Base-by-base conservation (phyloP, 129 eudicot genomes). In the Mikania micrantha region DNA sequence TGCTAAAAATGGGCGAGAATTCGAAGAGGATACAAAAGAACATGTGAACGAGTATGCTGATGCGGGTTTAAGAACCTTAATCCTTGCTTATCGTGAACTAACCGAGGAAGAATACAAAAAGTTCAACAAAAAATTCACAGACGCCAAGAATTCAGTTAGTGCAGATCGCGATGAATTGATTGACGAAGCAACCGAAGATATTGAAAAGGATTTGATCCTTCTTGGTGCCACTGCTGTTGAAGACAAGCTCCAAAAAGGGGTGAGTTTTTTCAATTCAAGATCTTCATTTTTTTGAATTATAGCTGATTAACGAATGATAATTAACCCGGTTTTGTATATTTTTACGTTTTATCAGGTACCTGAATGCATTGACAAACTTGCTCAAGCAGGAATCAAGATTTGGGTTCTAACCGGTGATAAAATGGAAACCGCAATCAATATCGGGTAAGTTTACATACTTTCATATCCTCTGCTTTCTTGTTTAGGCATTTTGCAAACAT, bases 331-430 rank as follows among this genome's bases (percentile, higher is more conserved):
- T 60, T 64, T 67, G 67, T 24, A 22, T 50, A 10, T 21, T 64
- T 1, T 19, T 45, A 45, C 11, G 17, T 10, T 56, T 63, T 67
- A 11, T 56, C 71, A 90, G 97, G 97, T 92, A 62, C 96, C 98
- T 5, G 98, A 92, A 32, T 88, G 96, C 82, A 92, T 92, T 60
- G 96, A 92, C 76, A 92, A 92, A 68, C 98, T 92, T 70, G 98
- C 98, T 17, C 98, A 92, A 86, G 96, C 98, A 1, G 96, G 98
- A 34, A 92, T 92, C 38, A 92, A 92, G 47, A 72, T 92, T 63
- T 92, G 98, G 98, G 98, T 92, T 74, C 85, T 92, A 72, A 92
- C 98, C 3, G 98, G 98, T 39, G 98, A 92, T 77, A 92, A 92
- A 72, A 84, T 92, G 98, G 98, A 92, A 74, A 92, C 98, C 0